Evolutionary conservation across 768 basidiomycete species (phyloP).

Genomic region (Floccularia luteovirens): DNA sequence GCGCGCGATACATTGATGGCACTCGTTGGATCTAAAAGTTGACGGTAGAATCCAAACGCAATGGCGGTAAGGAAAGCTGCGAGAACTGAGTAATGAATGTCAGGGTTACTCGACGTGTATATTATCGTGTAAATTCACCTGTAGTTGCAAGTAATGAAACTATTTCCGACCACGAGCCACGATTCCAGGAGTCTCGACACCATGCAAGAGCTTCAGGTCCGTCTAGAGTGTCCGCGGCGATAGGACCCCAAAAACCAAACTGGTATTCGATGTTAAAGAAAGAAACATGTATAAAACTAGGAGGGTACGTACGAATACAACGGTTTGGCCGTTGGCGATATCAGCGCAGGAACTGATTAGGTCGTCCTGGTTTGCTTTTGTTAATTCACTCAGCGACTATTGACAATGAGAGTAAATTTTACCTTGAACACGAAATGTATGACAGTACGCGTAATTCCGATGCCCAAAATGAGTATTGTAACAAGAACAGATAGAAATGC

Average conservation of each 20-base stretch:
- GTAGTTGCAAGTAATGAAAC: conserved; percentile 51
- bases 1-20: conserved; percentile 42
- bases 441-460: conserved; percentile 47
- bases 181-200: conserved; percentile 54
- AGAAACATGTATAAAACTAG: not conserved
- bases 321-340: conserved; percentile 22
- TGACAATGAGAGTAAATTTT: conserved; percentile 2
- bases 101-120: not conserved
- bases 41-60: conserved; percentile 68
- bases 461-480: conserved; percentile 39
- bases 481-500: conserved; percentile 41
- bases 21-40: conserved; percentile 62
- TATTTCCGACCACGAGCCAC: conserved; percentile 64
- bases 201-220: conserved; percentile 34
- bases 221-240: conserved; percentile 19
- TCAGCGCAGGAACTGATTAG: conserved; percentile 49
- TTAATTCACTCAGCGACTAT: not conserved
- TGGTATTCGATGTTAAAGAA: conserved; percentile 13
- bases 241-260: conserved; percentile 51
- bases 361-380: conserved; percentile 30
- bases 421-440: conserved; percentile 69
- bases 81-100: conserved; percentile 31
- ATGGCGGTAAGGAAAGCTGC: conserved; percentile 55
- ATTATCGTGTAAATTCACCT: conserved; percentile 29
- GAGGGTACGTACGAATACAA: conserved; percentile 27